Evolutionary conservation across 441 rosid species (phyloP), one percentile per base, ranked within the genome.

Genomic region (Mallotus japonicus): DNA sequence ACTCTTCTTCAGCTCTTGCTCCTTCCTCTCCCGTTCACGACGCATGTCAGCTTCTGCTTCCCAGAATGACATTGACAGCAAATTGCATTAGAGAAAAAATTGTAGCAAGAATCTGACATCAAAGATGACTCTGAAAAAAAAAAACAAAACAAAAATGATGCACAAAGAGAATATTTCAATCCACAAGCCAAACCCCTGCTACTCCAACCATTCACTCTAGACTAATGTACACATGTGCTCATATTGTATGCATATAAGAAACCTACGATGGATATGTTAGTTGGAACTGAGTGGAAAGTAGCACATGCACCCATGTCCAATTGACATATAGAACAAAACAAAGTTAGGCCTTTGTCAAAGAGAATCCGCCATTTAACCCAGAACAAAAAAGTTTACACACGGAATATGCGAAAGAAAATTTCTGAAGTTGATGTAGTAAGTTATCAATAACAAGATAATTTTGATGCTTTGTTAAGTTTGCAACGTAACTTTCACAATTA

Each of bases 11-110:
- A 84, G 85, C 80, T 93, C 98, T 79, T 87, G 97, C 65, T 91
- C 99, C 85, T 87, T 92, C 82, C 97, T 92, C 79, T 95, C 97
- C 79, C 84, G 87, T 76, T 93, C 98, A 66, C 84, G 76, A 75
- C 85, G 90, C 94, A 89, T 91, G 72, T 84, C 92, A 79, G 81
- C 84, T 82, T 95, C 99, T 95, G 91, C 72, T 74, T 62, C 24
- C 46, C 16, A 62, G 12, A 20, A 68, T 13, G 56, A 65, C 69
- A 71, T 15, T 47, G 12, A 13, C 13, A 17, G 17, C 50, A 66
- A 60, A 73, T 70, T 68, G 44, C 37, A 49, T 57, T 54, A 16
- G 44, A 47, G 44, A 58, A 72, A 4, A 28, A 3, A 46, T 1
- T 17, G 46, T 8, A 34, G 47, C 12, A 65, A 65, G 10, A 65